Base-by-base conservation (phyloP, 2,329 filamentous ascomycete species). In the Penicillium sp. region DNA sequence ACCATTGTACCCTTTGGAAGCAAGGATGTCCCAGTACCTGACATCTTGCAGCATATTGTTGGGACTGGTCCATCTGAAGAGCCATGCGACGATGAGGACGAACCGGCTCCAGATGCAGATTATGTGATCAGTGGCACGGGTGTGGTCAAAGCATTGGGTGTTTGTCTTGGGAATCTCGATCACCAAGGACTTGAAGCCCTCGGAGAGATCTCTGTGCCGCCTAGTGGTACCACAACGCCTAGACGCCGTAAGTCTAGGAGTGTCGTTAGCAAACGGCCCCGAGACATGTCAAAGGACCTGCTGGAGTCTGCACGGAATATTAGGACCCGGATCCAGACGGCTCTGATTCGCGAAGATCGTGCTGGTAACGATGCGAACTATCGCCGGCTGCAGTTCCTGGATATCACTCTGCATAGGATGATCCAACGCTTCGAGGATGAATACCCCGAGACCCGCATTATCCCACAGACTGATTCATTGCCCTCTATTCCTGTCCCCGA, bases 381-480 rank as follows among this genome's bases (percentile, higher is more conserved):
- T 70, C 84, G 92, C 34, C 88, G 89, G 46, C 83, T 97, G 18
- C 80, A 88, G 42, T 96, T 96, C 82, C 83, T 99, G 29, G 92
- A 97, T 66, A 81, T 89, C 57, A 97, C 94, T 0, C 81, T 99
- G 9, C 83, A 92, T 66, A 88, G 89, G 62, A 97, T 97, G 77
- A 97, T 97, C 67, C 87, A 91, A 70, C 89, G 94, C 27, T 99
- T 97, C 70, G 94, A 97, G 72, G 90, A 96, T 70, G 93, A 97
- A 73, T 97, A 92, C 66, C 94, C 94, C 0, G 93, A 97, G 69
- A 95, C 90, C 0, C 86, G 91, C 34, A 79, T 85, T 40, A 62
- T 68, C 14, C 66, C 69, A 32, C 64, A 58, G 29, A 34, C 52
- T 42, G 47, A 59, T 27, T 38, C 52, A 42, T 45, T 63, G 11